Base-by-base conservation (phyloP, 192 early-diverging fungal genomes). In the Hyaloraphidium curvatum region DNA sequence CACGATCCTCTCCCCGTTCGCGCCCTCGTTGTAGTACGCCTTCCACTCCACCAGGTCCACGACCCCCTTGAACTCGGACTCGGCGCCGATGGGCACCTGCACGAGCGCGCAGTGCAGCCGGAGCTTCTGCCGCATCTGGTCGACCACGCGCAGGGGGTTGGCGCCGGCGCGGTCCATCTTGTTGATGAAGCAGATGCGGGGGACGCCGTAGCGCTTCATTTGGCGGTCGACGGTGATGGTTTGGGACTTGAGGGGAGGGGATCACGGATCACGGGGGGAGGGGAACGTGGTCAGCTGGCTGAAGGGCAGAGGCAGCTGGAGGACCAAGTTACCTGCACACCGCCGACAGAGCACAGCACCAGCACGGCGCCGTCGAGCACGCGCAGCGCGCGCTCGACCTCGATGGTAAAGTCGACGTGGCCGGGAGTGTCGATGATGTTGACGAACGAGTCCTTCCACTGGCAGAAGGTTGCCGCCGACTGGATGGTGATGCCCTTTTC, bases 401-500 rank as follows among this genome's bases (percentile, higher is more conserved):
- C 85, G 39, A 88, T 88, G 2, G 85, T 88, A 62, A 88, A 88
- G 59, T 88, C 85, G 35, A 88, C 82, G 69, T 88, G 85, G 35
- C 85, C 85, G 28, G 94, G 86, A 1, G 86, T 88, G 61, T 88
- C 86, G 43, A 88, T 88, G 54, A 88, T 86, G 60, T 86, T 86
- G 30, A 88, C 73, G 57, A 84, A 83, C 52, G 76, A 75, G 52
- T 79, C 72, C 52, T 64, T 62, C 86, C 86, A 88, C 39, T 70
- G 64, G n/a, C 78, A 76, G 65, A 82, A 86, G 14, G 86, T 88
- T 22, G 86, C 83, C n/a, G 86, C 86, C 29, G 79, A 82, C 67
- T 86, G 82, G 57, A 88, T 88, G 26, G 86, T 88, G 57, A 88
- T 88, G 28, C 86, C 86, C 67, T 83, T 81, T 65, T 97, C 94